These are phyloP conservation scores for Coemansia sp. DNA, from an alignment of 192 early-diverging fungal species.

Conservation along the genomic window DNA sequence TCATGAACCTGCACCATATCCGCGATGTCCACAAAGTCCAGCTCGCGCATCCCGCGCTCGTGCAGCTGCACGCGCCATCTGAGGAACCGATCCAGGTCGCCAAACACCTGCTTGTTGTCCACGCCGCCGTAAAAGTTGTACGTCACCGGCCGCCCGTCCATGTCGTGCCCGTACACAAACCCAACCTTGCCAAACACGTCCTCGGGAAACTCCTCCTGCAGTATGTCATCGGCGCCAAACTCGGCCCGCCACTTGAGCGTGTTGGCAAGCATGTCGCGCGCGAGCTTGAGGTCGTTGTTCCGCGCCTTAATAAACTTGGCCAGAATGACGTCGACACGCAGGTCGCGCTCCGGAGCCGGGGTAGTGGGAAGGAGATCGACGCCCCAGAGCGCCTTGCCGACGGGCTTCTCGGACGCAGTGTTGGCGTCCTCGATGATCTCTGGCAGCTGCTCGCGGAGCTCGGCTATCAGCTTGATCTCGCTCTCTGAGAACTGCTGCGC, in stretches of 20 bases:
- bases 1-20: constrained; percentile 64
- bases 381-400: constrained; percentile 51
- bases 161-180: constrained; percentile 53
- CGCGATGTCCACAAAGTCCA: constrained; percentile 60
- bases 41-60: constrained; percentile 54
- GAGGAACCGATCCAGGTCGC: constrained; percentile 55
- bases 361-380: constrained; percentile 36
- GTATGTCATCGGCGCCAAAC: constrained; percentile 45
- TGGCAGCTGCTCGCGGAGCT: constrained; percentile 52
- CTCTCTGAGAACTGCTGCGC: constrained; percentile 45
- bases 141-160: constrained; percentile 55
- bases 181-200: constrained; percentile 51
- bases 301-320: constrained; percentile 60
- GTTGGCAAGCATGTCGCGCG: constrained; percentile 54
- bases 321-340: constrained; percentile 56
- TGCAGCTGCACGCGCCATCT: constrained; percentile 65
- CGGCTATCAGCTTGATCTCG: constrained; percentile 39
- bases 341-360: constrained; percentile 24
- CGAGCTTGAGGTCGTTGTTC: constrained; percentile 36
- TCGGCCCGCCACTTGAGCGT: constrained; percentile 58
- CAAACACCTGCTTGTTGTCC: constrained; percentile 58
- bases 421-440: constrained; percentile 46
- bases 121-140: constrained; percentile 60
- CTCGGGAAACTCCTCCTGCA: constrained; percentile 53
- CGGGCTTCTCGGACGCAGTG: constrained; percentile 6